phyloP scores from a whole-genome alignment of 306 rosid genomes.

The Prosopis cineraria region DNA sequence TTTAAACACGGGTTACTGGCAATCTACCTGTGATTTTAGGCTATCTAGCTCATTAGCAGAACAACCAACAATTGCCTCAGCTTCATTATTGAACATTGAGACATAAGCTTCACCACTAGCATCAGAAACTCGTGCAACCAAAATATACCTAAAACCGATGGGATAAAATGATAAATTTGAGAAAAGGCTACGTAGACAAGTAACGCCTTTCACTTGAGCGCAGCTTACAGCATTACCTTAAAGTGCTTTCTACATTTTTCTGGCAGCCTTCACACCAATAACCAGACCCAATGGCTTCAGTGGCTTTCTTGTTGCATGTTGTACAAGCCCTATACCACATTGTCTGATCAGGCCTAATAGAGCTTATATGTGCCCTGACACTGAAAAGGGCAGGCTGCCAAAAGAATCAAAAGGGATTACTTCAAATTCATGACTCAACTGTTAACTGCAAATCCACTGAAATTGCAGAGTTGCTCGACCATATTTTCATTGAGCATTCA shows the following conservation, averaged over 20 bases:
- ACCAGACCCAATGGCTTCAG: constrained; percentile 71
- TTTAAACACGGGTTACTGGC: background rate
- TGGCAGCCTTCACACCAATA: constrained; percentile 95
- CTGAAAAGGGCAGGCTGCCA: constrained; percentile 74
- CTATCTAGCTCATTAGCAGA: constrained; percentile 80
- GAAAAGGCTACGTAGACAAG: background rate
- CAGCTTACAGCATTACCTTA: constrained; percentile 50
- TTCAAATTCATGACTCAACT: background rate
- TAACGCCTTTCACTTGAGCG: background rate
- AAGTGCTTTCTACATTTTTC: constrained; percentile 70
- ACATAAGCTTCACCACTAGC: constrained; percentile 65
- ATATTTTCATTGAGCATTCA: background rate
- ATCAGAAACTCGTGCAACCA: constrained; percentile 62
- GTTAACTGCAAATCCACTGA: background rate
- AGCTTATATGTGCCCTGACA: constrained; percentile 66
- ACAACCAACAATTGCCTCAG: constrained; percentile 78
- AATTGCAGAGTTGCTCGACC: background rate
- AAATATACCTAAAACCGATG: constrained; percentile 55
- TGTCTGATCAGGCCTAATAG: constrained; percentile 77
- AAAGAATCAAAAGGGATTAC: constrained; percentile 17
- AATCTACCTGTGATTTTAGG: constrained; percentile 66
- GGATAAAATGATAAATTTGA: background rate
- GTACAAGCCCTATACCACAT: constrained; percentile 96
- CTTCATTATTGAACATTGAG: constrained; percentile 74
- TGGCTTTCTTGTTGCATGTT: constrained; percentile 86